phyloP scores from a whole-genome alignment of 2,329 filamentous ascomycete genomes.

The Verticillium klebahnii region DNA sequence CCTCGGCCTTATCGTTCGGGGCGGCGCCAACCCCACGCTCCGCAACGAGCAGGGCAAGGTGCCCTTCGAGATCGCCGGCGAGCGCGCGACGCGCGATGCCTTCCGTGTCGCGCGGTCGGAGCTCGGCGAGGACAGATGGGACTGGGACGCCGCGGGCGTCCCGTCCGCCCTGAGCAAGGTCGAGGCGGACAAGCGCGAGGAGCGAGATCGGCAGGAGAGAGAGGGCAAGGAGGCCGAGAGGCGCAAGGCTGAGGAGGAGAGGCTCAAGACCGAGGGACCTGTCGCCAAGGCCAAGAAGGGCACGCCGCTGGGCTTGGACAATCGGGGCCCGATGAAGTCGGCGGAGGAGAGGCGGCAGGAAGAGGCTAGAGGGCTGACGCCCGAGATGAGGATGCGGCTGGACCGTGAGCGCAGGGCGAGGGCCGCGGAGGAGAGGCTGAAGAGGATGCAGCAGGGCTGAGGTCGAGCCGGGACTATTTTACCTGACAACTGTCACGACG shows the following conservation, averaged over 20 bases:
- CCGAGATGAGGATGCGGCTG: slow-evolving; percentile 78
- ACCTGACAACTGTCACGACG: background rate
- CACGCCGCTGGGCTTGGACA: slow-evolving; percentile 41
- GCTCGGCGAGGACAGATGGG: slow-evolving; percentile 70
- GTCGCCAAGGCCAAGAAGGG: slow-evolving; percentile 48
- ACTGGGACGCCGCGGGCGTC: slow-evolving; percentile 74
- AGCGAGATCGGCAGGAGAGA: slow-evolving; percentile 65
- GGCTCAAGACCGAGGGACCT: slow-evolving; percentile 62
- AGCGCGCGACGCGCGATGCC: slow-evolving; percentile 80
- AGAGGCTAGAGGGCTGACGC: slow-evolving; percentile 77
- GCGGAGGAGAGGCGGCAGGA: slow-evolving; percentile 79
- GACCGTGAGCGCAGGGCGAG: slow-evolving; percentile 87
- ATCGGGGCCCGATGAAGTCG: slow-evolving; percentile 63
- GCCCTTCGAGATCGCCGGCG: slow-evolving; percentile 81
- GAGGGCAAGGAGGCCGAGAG: slow-evolving; percentile 66
- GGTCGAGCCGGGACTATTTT: background rate
- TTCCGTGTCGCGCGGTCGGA: slow-evolving; percentile 85
- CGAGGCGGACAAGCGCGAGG: slow-evolving; percentile 66
- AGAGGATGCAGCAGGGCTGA: slow-evolving; percentile 51
- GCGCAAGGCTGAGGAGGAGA: slow-evolving; percentile 68
- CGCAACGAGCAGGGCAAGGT: slow-evolving; percentile 74
- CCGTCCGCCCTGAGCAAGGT: slow-evolving; percentile 65
- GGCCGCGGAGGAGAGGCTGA: slow-evolving; percentile 85
- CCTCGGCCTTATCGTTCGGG: slow-evolving; percentile 69
- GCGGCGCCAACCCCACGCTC: slow-evolving; percentile 66